Base-by-base conservation (phyloP, 2,329 filamentous ascomycete genomes). In the Sclerotinia subarctica region DNA sequence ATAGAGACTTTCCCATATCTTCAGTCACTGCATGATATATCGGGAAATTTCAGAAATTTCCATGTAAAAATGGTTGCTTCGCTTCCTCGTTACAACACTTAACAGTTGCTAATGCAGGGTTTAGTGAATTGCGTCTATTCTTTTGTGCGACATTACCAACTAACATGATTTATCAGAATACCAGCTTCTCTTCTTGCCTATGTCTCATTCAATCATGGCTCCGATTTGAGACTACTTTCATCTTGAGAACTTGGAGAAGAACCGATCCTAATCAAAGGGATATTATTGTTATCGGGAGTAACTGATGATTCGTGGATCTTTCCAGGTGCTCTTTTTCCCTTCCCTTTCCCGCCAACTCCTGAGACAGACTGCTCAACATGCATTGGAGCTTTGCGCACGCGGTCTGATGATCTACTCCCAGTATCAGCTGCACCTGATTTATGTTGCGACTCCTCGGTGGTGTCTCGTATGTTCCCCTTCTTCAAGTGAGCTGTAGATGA, bases 181-280 rank as follows among this genome's bases (percentile, higher is more conserved):
- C 2, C 13, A 38, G 15, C 46, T 62, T 8, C n/a, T 2, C 7
- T 21, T 7, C 29, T 35, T 17, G 21, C 17, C 32, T 11, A 5
- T 35, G 11, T 13, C 44, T 49, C 47, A 11, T 6, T 17, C 15
- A 35, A 49, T 62, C 21, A 62, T 38, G 21, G 13, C n/a, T 26
- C 46, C 8, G 21, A 51, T 38, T 21, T 7, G 19, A 62, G 15
- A 26, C 59, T 62, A 0, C 29, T 19, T 6, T 51, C 59, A 38
- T 62, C 29, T 51, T 51, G 59, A 38, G 59, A 62, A 24, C n/a
- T 62, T 26, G 44, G 3, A 62, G 58, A 51, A 3, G 29, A 62
- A 21, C 51, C 46, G 46, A 38, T 19, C 8, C 10, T 24, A 11
- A 26, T 62, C 17, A 62, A 49, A 19, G 13, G 21, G 17, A 8